Evolutionary conservation across 495 filamentous ascomycete genomes (phyloP).

Genomic region (Lichina pygmaea): DNA sequence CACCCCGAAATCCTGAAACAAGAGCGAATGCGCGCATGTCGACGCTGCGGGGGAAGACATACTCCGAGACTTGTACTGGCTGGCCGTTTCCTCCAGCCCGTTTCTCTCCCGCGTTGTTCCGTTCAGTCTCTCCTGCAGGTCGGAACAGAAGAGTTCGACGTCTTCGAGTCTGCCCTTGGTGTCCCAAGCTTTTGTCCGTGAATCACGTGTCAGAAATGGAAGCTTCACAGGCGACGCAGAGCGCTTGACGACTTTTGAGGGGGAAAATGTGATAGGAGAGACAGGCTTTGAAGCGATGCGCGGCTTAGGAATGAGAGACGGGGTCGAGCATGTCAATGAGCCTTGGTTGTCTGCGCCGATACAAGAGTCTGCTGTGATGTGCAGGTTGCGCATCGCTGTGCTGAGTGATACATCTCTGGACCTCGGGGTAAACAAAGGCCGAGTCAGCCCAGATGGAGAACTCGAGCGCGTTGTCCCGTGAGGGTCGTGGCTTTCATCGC

Average conservation of each 20-base stretch:
- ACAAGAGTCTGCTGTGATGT: slow-evolving; percentile 1
- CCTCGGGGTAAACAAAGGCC: background rate
- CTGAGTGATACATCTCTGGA: background rate
- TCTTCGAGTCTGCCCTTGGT: slow-evolving; percentile 34
- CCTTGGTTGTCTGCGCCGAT: background rate
- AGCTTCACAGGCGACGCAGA: slow-evolving; percentile 10
- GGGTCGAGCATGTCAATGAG: slow-evolving; percentile 6
- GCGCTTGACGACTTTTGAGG: slow-evolving; percentile 6
- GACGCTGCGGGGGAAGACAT: background rate
- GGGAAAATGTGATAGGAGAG: slow-evolving; percentile 6
- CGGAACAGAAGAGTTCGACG: slow-evolving; percentile 33
- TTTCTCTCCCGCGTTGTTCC: slow-evolving; percentile 30
- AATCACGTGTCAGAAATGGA: slow-evolving; percentile 41
- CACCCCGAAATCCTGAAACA: no score
- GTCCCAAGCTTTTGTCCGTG: slow-evolving; percentile 40
- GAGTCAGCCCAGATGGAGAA: background rate
- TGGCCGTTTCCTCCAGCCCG: slow-evolving; percentile 30
- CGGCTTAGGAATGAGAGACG: slow-evolving; percentile 13
- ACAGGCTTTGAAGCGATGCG: slow-evolving; percentile 4
- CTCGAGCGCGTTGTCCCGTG: background rate
- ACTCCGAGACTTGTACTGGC: background rate
- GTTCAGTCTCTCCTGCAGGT: slow-evolving; percentile 33
- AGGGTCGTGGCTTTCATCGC: background rate
- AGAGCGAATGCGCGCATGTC: no score
- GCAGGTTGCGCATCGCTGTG: background rate